A percentile compares a stretch with the other conserved stretches of the same genome.
phyloP scores from a whole-genome alignment of 345 rosid species.

The Syzygium grande region DNA sequence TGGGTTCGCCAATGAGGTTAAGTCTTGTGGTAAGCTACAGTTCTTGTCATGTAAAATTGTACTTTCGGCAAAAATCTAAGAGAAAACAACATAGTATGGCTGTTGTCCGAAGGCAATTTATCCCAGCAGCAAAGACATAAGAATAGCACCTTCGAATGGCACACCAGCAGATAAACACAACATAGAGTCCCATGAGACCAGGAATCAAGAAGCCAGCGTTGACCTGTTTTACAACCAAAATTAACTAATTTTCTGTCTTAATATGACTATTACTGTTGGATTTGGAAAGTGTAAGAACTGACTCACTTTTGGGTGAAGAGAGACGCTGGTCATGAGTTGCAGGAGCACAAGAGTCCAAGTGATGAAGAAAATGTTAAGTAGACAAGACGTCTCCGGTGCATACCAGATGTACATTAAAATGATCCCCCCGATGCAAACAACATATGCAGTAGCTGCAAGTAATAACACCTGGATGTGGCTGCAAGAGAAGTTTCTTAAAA shows the following conservation, averaged over 20 bases:
- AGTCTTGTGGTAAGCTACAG: background rate
- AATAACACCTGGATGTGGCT: slow-evolving; percentile 76
- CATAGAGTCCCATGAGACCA: slow-evolving; percentile 94
- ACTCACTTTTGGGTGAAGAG: slow-evolving; percentile 79
- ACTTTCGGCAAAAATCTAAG: background rate
- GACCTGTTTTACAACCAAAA: slow-evolving; percentile 34
- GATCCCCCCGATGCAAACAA: slow-evolving; percentile 69
- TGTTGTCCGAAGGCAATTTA: background rate
- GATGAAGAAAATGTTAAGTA: slow-evolving; percentile 87
- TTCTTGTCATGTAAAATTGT: background rate
- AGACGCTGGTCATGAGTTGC: slow-evolving; percentile 88
- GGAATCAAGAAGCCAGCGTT: slow-evolving; percentile 79
- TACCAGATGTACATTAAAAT: slow-evolving; percentile 96
- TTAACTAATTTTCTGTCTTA: background rate
- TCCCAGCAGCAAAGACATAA: background rate
- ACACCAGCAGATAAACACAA: slow-evolving; percentile 92
- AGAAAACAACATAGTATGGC: background rate
- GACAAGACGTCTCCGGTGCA: slow-evolving; percentile 72
- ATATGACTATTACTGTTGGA: background rate
- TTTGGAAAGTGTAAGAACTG: background rate
- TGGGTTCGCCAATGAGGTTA: background rate
- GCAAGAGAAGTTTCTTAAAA: slow-evolving; percentile 12
- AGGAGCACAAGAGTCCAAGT: slow-evolving; percentile 90
- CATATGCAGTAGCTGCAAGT: slow-evolving; percentile 57
- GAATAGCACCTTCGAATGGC: slow-evolving; percentile 71